Base-by-base conservation (phyloP, 805 yeast species). In the Brettanomyces sp. region DNA sequence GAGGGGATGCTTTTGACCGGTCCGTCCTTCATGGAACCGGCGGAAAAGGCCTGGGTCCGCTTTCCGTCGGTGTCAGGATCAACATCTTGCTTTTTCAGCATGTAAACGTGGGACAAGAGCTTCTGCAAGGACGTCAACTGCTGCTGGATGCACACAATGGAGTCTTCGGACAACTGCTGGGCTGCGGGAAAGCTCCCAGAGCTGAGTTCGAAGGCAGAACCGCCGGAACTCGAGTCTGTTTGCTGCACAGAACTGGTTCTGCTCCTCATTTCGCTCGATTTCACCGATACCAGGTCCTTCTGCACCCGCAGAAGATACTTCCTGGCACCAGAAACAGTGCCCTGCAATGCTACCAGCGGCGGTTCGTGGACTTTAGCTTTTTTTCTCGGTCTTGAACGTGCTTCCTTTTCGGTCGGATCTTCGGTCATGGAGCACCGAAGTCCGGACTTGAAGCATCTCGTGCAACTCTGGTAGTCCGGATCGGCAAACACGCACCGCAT, bases 401-500 rank as follows among this genome's bases (percentile, higher is more conserved):
- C 76, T 28, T 60, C 53, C 1, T 73, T 67, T 24, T 55, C 44
- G 1, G 79, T 72, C n/a, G 79, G 79, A 53, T 76, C 80, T 36
- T 63, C 67, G 38, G 76, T 72, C 52, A 67, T 65, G 4, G 80
- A 74, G 52, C 80, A 76, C 45, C 59, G 60, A 22, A 74, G 65
- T 2, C 67, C 68, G 4, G 72, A 64, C 24, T 66, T 59, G 47
- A 59, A 66, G 53, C 80, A 76, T 44, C 79, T 52, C 36, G 65
- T 64, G 56, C 81, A 76, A 14, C 74, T 56, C 32, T 57, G 58
- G 50, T 59, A 66, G 14, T 57, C 50, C 2, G 78, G 79, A 49
- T 72, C 72, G 32, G 72, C 73, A 54, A 68, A 76, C 3, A 69
- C 67, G 57, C 81, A 76, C 52, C 73, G 65, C 72, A 73, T 72